These are phyloP conservation scores for Pleurostoma richardsiae DNA, from an alignment of 2,329 filamentous ascomycete species.

Conservation along the genomic window DNA sequence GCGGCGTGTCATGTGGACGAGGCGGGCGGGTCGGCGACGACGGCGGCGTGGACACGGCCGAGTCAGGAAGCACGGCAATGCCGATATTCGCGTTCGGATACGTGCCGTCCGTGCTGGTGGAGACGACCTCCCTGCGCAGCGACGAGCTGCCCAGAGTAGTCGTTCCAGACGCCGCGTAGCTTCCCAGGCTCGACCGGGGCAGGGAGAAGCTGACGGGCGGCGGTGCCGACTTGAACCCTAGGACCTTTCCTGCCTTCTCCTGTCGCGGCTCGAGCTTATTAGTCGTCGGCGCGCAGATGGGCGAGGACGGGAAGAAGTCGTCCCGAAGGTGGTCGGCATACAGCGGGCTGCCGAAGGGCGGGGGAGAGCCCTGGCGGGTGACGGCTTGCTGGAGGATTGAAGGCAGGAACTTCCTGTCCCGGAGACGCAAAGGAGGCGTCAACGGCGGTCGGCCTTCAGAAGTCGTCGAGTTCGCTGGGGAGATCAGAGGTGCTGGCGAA, in stretches of 20 bases:
- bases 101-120: constrained; percentile 7
- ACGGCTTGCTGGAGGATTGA: constrained; percentile 19
- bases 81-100: constrained; percentile 2
- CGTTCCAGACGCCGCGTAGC: constrained; percentile 1
- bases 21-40: constrained; percentile 26
- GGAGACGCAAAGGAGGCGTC: constrained; percentile 42
- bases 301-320: constrained; percentile 27
- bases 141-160: constrained; percentile 11
- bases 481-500: constrained; percentile 36
- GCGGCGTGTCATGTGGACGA: constrained; percentile 26
- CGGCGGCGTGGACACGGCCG: constrained; percentile 11
- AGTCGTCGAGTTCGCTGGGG: constrained; percentile 25
- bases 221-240: constrained; percentile 4
- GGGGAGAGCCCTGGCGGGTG: constrained; percentile 3
- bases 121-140: constrained; percentile 17
- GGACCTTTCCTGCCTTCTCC: constrained; percentile 14
- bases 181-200: constrained; percentile 6
- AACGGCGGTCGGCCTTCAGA: constrained; percentile 18
- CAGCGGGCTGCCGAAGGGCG: constrained; percentile 8
- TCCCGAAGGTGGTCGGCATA: constrained; percentile 5
- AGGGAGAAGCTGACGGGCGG: constrained; percentile 10
- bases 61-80: neutral
- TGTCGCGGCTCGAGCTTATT: constrained; percentile 28
- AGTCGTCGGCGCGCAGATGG: constrained; percentile 28
- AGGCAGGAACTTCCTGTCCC: constrained; percentile 39